Conservation (phyloP, 2,329 filamentous ascomycete genomes). For the Bipolaris zeicola region DNA sequence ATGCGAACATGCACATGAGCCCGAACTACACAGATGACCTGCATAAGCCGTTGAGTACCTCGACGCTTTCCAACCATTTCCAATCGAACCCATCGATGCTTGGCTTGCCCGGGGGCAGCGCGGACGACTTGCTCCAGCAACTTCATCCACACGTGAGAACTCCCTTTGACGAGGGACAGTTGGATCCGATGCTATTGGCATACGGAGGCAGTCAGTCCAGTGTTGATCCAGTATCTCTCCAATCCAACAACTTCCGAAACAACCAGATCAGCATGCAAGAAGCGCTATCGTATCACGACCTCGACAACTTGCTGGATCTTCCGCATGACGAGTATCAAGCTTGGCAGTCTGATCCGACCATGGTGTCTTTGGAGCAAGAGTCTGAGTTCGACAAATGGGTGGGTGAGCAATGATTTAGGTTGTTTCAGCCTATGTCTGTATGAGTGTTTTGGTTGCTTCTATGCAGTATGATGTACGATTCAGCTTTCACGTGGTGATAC, state of each 20-base stretch:
- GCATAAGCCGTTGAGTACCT: constrained; percentile 47
- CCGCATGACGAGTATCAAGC: constrained; percentile 35
- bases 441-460: constrained; percentile 1
- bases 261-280: constrained; percentile 42
- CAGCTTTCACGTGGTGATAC: constrained; percentile 6
- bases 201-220: constrained; percentile 33
- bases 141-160: constrained; percentile 36
- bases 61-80: constrained; percentile 36
- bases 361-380: constrained; percentile 47
- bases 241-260: constrained; percentile 35
- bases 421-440: constrained; percentile 4
- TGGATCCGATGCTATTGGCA: constrained; percentile 52
- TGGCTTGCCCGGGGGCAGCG: constrained; percentile 49
- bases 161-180: constrained; percentile 44
- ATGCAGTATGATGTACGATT: constrained; percentile 3
- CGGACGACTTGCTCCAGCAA: constrained; percentile 46
- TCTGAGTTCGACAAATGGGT: constrained; percentile 57
- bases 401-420: constrained; percentile 31
- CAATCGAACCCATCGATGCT: constrained; percentile 41
- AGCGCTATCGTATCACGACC: constrained; percentile 34
- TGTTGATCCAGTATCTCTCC: constrained; percentile 26
- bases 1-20: constrained; percentile 45
- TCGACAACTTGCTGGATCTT: constrained; percentile 36
- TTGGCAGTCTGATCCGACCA: constrained; percentile 45
- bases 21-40: constrained; percentile 44